phyloP scores from a whole-genome alignment of 1,139 yeast genomes.

The Debaryomycetaceae sp. region DNA sequence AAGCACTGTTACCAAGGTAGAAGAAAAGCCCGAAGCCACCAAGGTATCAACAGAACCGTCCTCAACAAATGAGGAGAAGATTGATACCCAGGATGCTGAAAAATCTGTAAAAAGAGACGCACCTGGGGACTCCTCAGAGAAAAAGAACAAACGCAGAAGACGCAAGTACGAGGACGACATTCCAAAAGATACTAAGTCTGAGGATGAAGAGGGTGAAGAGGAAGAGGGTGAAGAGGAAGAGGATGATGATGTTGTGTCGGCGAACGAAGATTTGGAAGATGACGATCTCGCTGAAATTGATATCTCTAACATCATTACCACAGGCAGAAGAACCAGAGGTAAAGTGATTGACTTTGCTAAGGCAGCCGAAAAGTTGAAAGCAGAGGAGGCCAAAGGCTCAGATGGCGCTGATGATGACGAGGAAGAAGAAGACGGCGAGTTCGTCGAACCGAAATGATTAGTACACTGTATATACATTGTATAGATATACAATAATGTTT shows the following conservation, averaged over 20 bases:
- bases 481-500: too few relatives aligned
- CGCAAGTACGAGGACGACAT: constrained; percentile 30
- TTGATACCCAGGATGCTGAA: background rate
- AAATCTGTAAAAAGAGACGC: background rate
- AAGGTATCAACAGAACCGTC: background rate
- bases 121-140: background rate
- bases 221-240: constrained; percentile 50
- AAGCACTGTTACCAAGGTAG: background rate
- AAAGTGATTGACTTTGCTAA: constrained; percentile 81
- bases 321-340: constrained; percentile 90
- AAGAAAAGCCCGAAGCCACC: background rate
- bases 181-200: constrained; percentile 24
- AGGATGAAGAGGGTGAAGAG: constrained; percentile 14
- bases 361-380: constrained; percentile 72
- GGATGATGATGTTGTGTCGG: constrained; percentile 45
- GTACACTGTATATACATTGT: too few relatives aligned
- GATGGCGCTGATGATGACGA: constrained; percentile 46
- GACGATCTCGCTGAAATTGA: constrained; percentile 85
- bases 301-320: constrained; percentile 72
- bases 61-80: background rate
- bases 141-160: constrained; percentile 39
- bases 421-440: constrained; percentile 36
- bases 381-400: constrained; percentile 25
- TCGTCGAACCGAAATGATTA: constrained; percentile 1
- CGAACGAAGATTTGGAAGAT: constrained; percentile 63